Evolutionary conservation across 2,329 filamentous ascomycete genomes (phyloP), one percentile per base, ranked within the genome.

Genomic region (Sclerotinia minor): DNA sequence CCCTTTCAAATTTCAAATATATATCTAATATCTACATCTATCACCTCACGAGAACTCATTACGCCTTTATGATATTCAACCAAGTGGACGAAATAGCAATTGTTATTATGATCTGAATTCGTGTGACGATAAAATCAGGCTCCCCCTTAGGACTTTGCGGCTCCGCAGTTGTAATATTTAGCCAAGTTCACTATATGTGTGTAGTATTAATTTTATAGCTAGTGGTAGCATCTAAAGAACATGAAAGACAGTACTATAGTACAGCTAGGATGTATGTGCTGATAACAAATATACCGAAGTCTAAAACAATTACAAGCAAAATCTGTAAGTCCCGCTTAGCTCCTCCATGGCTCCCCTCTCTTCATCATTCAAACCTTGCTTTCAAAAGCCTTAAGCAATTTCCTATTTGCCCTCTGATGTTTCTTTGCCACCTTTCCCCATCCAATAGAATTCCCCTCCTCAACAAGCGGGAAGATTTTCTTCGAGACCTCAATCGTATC

Each of bases 371-470:
- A 68, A 60, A 4, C 24, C 26, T 32, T 17, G 7, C 29, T 47
- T 13, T 35, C 45, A 38, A 53, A 53, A 41, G 52, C 13, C 24
- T 41, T 64, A 8, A 55, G 45, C 45, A 67, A 57, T 29, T 63
- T 69, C 49, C 44, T 66, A 45, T 55, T 35, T 1, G 53, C 63
- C 24, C 45, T 67, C 44, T 29, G 29, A 17, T 67, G 66, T 50
- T 35, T 67, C 59, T 32, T 67, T 6, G 59, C 66, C 58, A 65
- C 59, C 52, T 50, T 64, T 1, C 59, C 66, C 66, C 66, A 67
- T 3, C 66, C 66, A 57, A 64, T 8, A 9, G 3, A 19, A 15
- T 24, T n/a, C 5, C 9, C 41, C 24, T 26, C 49, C 2, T 52
- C 50, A 47, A 53, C 19, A 29, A 4, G 11, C 2, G 58, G 59